Base-by-base conservation (phyloP, 345 rosid species). In the Syzygium aqueum region DNA sequence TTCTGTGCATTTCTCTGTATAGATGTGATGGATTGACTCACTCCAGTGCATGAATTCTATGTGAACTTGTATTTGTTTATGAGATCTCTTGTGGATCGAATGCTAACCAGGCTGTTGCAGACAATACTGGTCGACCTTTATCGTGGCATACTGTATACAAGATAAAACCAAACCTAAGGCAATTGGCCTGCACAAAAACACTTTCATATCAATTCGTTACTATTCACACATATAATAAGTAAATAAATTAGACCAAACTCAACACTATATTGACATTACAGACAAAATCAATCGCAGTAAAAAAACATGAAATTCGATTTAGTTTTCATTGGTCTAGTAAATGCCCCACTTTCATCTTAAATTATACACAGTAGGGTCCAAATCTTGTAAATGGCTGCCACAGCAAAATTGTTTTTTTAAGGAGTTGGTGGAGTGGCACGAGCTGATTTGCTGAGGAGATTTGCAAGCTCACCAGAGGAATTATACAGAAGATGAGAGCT, bases 401-500 rank as follows among this genome's bases (percentile, higher is more conserved):
- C 25, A 21, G 27, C 6, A 50, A 84, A 49, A 27, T 1, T 13
- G 19, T 77, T 43, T 23, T 7, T 83, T 83, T 28, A 46, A 11
- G 22, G 33, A 46, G 56, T 73, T 73, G 82, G 82, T 37, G 82
- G 82, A 73, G 25, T 9, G 82, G 82, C 49, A 73, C 49, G 21
- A 73, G 25, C 82, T 9, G 82, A 37, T 73, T 40, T 37, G 82
- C 49, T 37, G 82, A 73, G 82, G 82, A 73, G 82, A 73, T 73
- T 37, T 33, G 82, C 82, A 73, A 73, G 49, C 82, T 73, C 82
- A 73, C 49, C 82, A 9, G 21, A 33, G 27, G 82, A 73, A 73
- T 37, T 73, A 23, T 33, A 73, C 40, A 89, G 90, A 86, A 82
- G 91, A 90, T 86, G 67, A 1, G 82, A 73, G 82, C 21, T 49